phyloP scores from a whole-genome alignment of 768 basidiomycete species.

The Termitomyces sp. region DNA sequence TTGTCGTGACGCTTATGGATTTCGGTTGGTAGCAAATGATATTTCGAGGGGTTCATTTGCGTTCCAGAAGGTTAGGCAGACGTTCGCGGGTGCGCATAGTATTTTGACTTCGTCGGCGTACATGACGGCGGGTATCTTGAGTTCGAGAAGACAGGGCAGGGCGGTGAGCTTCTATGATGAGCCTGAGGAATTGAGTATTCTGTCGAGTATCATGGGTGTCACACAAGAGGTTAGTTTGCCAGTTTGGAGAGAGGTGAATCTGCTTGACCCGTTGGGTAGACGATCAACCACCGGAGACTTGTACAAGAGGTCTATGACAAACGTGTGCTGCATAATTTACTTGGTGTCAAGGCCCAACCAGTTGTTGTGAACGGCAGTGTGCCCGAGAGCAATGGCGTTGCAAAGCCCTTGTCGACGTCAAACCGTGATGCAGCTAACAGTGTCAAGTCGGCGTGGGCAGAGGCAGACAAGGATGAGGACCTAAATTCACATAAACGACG shows the following conservation, averaged over 20 bases:
- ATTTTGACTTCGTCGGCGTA: slow-evolving; percentile 77
- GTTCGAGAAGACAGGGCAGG: slow-evolving; percentile 46
- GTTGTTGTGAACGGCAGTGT: background rate
- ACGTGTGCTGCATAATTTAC: slow-evolving; percentile 49
- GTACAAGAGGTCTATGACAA: slow-evolving; percentile 66
- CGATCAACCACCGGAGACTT: slow-evolving; percentile 65
- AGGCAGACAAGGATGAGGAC: slow-evolving; percentile 18
- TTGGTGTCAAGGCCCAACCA: slow-evolving; percentile 34
- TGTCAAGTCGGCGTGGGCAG: slow-evolving; percentile 1
- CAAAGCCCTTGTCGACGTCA: background rate
- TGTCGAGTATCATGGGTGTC: slow-evolving; percentile 75
- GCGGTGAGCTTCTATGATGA: slow-evolving; percentile 40
- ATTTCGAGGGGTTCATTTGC: slow-evolving; percentile 86
- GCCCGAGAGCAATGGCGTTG: background rate
- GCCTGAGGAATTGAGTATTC: slow-evolving; percentile 68
- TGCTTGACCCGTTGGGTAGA: slow-evolving; percentile 32
- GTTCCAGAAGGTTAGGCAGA: slow-evolving; percentile 74
- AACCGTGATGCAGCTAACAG: background rate
- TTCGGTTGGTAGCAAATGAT: slow-evolving; percentile 67
- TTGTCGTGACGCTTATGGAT: background rate
- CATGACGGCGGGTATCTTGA: slow-evolving; percentile 55
- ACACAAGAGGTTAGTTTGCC: slow-evolving; percentile 64
- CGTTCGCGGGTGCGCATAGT: slow-evolving; percentile 75
- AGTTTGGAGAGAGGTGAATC: background rate
- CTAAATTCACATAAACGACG: slow-evolving; percentile 1